Percentiles rank a stretch among this genome's conserved stretches.
phyloP scores from a whole-genome alignment of 2,329 filamentous ascomycete species.

The Boeremia lycopersici region DNA sequence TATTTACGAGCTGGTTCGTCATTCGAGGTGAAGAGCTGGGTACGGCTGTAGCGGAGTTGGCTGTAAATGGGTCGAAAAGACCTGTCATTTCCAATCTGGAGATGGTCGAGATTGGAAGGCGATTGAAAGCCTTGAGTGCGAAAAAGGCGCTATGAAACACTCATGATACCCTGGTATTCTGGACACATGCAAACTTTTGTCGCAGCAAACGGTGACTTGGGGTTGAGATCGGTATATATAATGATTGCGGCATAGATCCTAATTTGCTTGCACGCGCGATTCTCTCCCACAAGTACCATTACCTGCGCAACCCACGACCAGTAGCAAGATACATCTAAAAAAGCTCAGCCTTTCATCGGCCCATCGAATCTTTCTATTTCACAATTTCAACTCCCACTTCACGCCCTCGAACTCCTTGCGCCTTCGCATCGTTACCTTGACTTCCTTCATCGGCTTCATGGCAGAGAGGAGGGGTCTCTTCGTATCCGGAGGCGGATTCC shows the following conservation, averaged over 20 bases:
- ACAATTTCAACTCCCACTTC: neutral
- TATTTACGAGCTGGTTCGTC: constrained; percentile 2
- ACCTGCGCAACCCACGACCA: too few relatives aligned
- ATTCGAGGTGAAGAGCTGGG: constrained; percentile 23
- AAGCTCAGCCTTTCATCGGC: too few relatives aligned
- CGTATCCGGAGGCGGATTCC: constrained; percentile 25
- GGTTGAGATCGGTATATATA: too few relatives aligned
- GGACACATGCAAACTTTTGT: too few relatives aligned
- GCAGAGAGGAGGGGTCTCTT: constrained; percentile 26
- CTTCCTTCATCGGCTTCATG: neutral
- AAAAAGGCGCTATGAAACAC: neutral
- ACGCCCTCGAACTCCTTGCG: neutral
- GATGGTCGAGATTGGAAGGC: constrained; percentile 11
- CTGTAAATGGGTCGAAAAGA: constrained; percentile 12
- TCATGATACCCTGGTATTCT: too few relatives aligned
- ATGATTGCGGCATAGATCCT: too few relatives aligned
- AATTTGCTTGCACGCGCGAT: too few relatives aligned
- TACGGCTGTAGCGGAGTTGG: constrained; percentile 23
- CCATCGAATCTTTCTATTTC: too few relatives aligned
- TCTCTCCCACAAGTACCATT: too few relatives aligned
- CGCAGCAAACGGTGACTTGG: too few relatives aligned
- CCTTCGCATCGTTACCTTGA: neutral
- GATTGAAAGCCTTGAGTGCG: neutral
- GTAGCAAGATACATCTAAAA: too few relatives aligned
- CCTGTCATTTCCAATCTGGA: constrained; percentile 11